Conservation (phyloP, 805 yeast species). For the Candida awuae region DNA sequence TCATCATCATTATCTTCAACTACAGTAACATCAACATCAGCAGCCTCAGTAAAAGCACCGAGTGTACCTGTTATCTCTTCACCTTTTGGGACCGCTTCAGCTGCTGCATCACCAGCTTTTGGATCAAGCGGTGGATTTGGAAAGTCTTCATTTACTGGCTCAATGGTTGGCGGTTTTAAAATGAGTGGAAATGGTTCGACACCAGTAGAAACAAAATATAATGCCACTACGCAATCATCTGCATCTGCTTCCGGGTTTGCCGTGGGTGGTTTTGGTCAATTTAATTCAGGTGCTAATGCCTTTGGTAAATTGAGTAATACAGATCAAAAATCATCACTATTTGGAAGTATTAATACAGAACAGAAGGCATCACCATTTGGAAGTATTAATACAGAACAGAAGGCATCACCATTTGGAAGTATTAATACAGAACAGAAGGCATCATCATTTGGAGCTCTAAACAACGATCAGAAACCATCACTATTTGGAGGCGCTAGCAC, state of each 20-base stretch:
- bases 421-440: neutral
- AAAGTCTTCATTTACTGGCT: slow-evolving; percentile 17
- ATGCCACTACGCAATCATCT: neutral
- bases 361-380: neutral
- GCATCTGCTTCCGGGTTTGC: no score
- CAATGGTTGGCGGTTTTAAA: neutral
- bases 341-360: neutral
- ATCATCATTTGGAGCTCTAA: neutral
- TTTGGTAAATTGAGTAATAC: neutral
- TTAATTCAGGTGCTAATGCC: neutral
- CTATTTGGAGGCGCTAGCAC: no score
- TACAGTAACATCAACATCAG: no score
- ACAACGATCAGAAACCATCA: no score
- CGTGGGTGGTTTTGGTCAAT: slow-evolving; percentile 2
- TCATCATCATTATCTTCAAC: no score
- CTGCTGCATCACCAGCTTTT: neutral
- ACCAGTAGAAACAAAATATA: no score
- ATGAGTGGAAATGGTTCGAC: slow-evolving; percentile 2
- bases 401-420: neutral
- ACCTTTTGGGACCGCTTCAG: slow-evolving; percentile 15
- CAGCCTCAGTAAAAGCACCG: no score
- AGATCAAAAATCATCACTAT: neutral
- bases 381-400: no score
- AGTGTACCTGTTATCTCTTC: neutral
- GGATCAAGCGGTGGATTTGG: neutral